Evolutionary conservation across 2,329 filamentous ascomycete genomes (phyloP), one percentile per base, ranked within the genome.

Genomic region (Apiospora saccharicola): DNA sequence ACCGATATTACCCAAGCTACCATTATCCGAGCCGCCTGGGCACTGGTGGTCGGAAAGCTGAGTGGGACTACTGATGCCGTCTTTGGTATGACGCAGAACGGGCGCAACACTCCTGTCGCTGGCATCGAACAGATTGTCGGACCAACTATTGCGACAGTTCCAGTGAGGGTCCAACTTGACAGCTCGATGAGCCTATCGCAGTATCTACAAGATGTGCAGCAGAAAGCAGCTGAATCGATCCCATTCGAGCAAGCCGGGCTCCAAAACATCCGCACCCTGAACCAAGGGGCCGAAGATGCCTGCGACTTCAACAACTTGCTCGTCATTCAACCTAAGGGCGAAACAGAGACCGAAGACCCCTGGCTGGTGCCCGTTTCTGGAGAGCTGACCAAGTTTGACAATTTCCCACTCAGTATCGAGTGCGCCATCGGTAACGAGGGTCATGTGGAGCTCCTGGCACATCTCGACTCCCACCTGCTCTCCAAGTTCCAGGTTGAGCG

Each of bases 211-310:
- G 47, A 57, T 37, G 30, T 71, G 19, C 70, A 73, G n/a, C 22
- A 46, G 10, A 24, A 72, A 49, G 46, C 51, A 0, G 82, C 86
- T 0, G 79, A 84, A 4, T 85, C 86, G 74, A 86, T 88, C 14
- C 84, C 85, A 0, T 84, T 88, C 75, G 84, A 89, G 73, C 87
- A 90, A 73, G 43, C 57, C 4, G 72, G 72, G 26, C 70, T 73
- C 7, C 70, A 71, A 22, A 43, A 70, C 44, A 73, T 73, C 53
- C 47, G 51, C 22, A 24, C 46, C 4, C n/a, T 73, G 3, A 61
- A 41, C 24, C 51, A 37, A 22, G 72, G 57, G 2, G 43, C 70
- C 8, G 24, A 67, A 37, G 47, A 43, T 37, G 70, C 72, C 13
- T 51, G 61, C 46, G n/a, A 53, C 10, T 73, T 73, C 64, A 81